Evolutionary conservation across 2,329 filamentous ascomycete species (phyloP), one percentile per base, ranked within the genome.

Genomic region (Paecilomyces sp.): DNA sequence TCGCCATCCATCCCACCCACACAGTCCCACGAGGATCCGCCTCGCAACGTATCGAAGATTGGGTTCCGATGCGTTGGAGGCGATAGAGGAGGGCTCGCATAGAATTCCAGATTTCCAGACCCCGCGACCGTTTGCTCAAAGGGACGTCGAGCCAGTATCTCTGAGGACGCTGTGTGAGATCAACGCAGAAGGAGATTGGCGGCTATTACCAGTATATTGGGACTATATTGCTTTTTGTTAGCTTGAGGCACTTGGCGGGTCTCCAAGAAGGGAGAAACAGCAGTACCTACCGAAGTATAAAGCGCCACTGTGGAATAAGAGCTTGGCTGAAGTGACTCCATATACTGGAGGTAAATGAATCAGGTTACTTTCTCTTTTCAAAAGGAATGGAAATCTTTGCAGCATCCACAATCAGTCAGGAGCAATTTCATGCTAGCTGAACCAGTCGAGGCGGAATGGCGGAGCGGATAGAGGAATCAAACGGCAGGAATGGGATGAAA

Each of bases 1-100:
- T 87, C 85, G 78, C 89, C 86, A 81, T 93, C 90, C 90, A 94
- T 94, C 73, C 85, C 86, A 80, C 80, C 74, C 71, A 79, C 76
- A 74, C 78, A 75, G 75, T 81, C 76, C 74, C 77, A 75, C 70
- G 76, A 74, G 76, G 79, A 78, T 74, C 80, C 78, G 77, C 78
- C 80, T 77, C 81, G 77, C 77, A 80, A 79, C 77, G 83, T 81
- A 81, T 84, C 81, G 73, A 85, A 73, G 75, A 75, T 69, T 71
- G 75, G 60, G 62, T 68, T 81, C 80, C 83, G 83, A 79, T 84
- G 82, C 79, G 82, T 83, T 80, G 81, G 83, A 79, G 85, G 86
- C 80, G 85, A 85, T 75, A 85, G 79, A 79, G 83, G 82, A 74
- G 81, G 82, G 68, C 81, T 83, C 70, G 81, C 80, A 80, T 85